These are phyloP conservation scores for Malus sieversii DNA, from an alignment of 306 rosid genomes.

Conservation along the genomic window DNA sequence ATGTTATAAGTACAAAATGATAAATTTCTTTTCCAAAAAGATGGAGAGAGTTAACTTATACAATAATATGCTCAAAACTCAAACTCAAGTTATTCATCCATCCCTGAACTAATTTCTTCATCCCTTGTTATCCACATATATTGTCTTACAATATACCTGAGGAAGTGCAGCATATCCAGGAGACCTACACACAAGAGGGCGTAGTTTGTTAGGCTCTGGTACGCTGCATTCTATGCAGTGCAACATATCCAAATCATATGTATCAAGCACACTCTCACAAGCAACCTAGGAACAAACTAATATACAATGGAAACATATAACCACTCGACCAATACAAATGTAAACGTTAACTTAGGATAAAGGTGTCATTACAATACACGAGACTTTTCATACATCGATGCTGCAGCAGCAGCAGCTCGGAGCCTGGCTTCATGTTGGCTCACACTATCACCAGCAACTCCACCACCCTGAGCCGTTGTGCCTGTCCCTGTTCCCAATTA, in stretches of 20 bases:
- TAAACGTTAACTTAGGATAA: neutral
- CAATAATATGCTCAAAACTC: neutral
- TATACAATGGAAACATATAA: neutral
- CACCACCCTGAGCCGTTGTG: slow-evolving; percentile 42
- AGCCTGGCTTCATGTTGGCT: slow-evolving; percentile 81
- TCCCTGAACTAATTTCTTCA: neutral
- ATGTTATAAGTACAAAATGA: neutral
- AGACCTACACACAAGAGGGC: slow-evolving; percentile 39
- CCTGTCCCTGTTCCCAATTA: slow-evolving; percentile 37
- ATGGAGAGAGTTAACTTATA: neutral
- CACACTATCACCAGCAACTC: slow-evolving; percentile 37
- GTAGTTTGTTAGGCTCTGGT: neutral
- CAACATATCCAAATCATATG: neutral
- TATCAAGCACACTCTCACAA: neutral
- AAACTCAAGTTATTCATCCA: neutral
- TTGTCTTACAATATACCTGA: slow-evolving; percentile 9
- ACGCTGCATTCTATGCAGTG: neutral
- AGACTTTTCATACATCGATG: slow-evolving; percentile 84
- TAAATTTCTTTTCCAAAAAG: too few species aligned
- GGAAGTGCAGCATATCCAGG: slow-evolving; percentile 52
- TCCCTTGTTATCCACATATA: slow-evolving; percentile 8
- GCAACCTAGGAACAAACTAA: neutral
- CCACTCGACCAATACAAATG: slow-evolving; percentile 1
- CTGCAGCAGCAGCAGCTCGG: slow-evolving; percentile 96
- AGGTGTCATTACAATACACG: slow-evolving; percentile 48